Evolutionary conservation across 495 filamentous ascomycete genomes (phyloP), one percentile per base, ranked within the genome.

Genomic region (Staphylotrichum tortipilum): DNA sequence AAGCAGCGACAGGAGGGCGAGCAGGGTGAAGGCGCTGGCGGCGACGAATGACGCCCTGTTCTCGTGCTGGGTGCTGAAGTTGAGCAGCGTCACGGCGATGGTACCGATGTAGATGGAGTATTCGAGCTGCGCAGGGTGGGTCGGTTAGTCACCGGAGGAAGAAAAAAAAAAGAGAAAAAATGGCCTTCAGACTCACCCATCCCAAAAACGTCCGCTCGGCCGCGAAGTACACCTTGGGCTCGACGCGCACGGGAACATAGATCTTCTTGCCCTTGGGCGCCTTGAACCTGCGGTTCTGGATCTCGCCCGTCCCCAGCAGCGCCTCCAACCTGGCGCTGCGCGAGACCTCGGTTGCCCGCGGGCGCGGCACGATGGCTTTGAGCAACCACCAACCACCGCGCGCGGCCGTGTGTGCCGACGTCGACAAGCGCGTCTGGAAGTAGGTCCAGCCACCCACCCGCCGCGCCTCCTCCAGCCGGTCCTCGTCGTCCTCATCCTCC

Each of bases 151-250:
- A 34, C 2, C 19, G 33, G 18, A 11, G 3, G 47, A 42, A 55
- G 66, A 39, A 64, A 50, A 56, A 52, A 33, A 24, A 21, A 38
- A 21, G 26, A 35, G 34, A 9, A 47, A 37, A 17, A 17, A 18
- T 12, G 36, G n/a, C n/a, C n/a, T n/a, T n/a, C 38, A 7, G 4
- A 66, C 75, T 61, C 69, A 82, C 79, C 92, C 92, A 98, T 31
- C 88, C 85, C 53, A 98, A 78, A 68, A 95, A 98, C 11, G 92
- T 98, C 51, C 92, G 80, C 63, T 98, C 92, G 7, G 88, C 89
- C 21, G 92, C 92, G 56, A 98, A 95, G 67, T 89, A 94, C 52
- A 98, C 92, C 66, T 98, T 98, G 3, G 92, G 92, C 69, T 98
- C 92, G 39, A 98, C 89, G 44, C 92, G 81, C 36, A 97, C 83